Base-by-base conservation (phyloP, 2,329 filamentous ascomycete species). In the Colletotrichum sp. region DNA sequence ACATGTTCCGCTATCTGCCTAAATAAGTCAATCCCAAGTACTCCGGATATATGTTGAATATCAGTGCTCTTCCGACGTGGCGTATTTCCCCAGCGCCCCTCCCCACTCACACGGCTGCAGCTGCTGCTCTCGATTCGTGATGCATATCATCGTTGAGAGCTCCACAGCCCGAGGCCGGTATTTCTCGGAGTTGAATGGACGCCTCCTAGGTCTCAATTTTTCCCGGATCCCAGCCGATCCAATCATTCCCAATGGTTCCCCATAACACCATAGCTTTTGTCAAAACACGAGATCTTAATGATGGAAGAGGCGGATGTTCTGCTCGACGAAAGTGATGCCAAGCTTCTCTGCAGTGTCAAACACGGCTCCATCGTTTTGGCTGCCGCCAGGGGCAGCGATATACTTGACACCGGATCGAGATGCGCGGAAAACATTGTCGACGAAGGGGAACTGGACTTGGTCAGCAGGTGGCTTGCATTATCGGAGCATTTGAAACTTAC, bases 341-440 rank as follows among this genome's bases (percentile, higher is more conserved):
- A 98, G 89, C 88, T 96, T 95, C 89, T 98, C 95, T 7, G 96
- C 95, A 13, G 96, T 98, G 84, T 95, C 93, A 81, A 98, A 95
- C 62, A 97, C 95, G 66, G 93, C 91, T 74, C 89, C 86, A 84
- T 97, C 95, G 83, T 97, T 97, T 86, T 97, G 95, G 85, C 94
- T 98, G 74, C 97, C 97, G 67, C 92, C 94, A 12, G 97, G 97
- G 52, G 96, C 96, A 71, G 97, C 96, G 82, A 99, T 95, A 88
- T 98, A 99, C 89, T 98, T 99, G 83, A 92, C 96, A 66, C 97
- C 97, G 27, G 95, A 98, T 81, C 95, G 92, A 78, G 92, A 93
- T 68, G 96, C 95, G 79, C 97, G 93, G 92, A 98, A 98, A 79
- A 99, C 94, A 82, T 99, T 99, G 89, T 99, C 97, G 82, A 95